Base-by-base conservation (phyloP, 768 basidiomycete genomes). In the Kwoniella mangroviensis region DNA sequence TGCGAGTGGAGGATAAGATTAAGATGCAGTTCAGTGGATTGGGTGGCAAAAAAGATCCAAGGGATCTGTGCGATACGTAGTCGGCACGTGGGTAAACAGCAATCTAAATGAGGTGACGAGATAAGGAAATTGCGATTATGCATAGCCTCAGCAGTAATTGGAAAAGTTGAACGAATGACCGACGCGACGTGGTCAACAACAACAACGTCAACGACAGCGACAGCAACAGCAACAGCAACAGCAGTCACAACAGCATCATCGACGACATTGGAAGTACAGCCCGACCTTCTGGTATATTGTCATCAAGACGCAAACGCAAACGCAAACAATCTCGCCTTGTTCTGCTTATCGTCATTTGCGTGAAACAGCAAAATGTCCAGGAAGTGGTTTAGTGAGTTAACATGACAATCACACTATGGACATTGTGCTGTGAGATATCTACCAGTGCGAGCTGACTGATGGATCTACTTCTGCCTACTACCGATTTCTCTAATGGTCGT, bases 321-420 rank as follows among this genome's bases (percentile, higher is more conserved):
- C 34, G 34, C 1, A 34, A 34, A 6, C 34, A 34, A 34, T 34
- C 34, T 34, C 34, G 34, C 34, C 34, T 34, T 34, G 34, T 34
- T 34, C 34, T 34, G 34, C 34, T 34, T 34, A 34, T 34, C 9
- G 34, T 34, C 34, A 34, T 34, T 7, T 34, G 6, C 34, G 34
- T 34, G 34, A 43, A 21, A 19, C 51, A 67, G 3, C 51, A 71
- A 41, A 17, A 74, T 74, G 73, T 67, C 73, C 22, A 65, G 73
- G 56, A 68, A 71, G 63, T 76, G 75, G 75, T 76, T 70, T 66
- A 76, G 75, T 76, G 64, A 28, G 75, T 73, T 73, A n/a, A 15
- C 53, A 10, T 15, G 22, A 63, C 42, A 1, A 0, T 4, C 9
- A 7, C 1, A 34, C 34, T 5, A 34, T 34, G 4, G 6, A 34